Base-by-base conservation (phyloP, 305 asterid species). In the Fraxinus dipetala region DNA sequence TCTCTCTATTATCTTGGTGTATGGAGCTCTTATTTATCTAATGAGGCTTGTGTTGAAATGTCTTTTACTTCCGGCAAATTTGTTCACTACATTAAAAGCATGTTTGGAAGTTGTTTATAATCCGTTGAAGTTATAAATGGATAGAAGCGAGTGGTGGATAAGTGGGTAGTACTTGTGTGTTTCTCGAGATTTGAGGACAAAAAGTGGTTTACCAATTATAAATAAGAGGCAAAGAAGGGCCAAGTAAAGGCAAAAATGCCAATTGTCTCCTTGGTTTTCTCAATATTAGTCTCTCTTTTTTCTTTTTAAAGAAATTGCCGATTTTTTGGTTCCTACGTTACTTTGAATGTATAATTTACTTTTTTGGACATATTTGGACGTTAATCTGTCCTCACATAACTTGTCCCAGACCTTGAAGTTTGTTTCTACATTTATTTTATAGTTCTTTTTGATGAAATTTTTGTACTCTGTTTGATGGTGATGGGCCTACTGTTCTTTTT, bases 301-400 rank as follows among this genome's bases (percentile, higher is more conserved):
- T 6, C 75, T 78, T 83, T 48, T 35, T 51, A 78, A 28, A 26
- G 81, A 75, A 81, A 34, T 72, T 48, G 78, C 36, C n/a, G 70
- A 32, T 34, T 74, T 75, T 82, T 65, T 63, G 69, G 38, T 67
- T 14, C 79, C 75, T 70, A 6, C 59, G 80, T 31, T 48, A 48
- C 43, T 65, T 32, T 9, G 7, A 30, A 76, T 9, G 31, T 72
- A 51, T 40, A 32, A 45, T 43, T 11, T 32, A 18, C 28, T 26
- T 75, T 75, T 38, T 56, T 61, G 28, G 74, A 30, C 9, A 28
- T 24, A 45, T 8, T 69, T 14, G 63, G 38, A 35, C 0, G 13
- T 36, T 28, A 13, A 45, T 59, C 43, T 79, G 63, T 65, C 69
- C 13, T 67, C 2, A 74, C 20, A 24, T 75, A 18, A 63, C 43